Evolutionary conservation across 768 basidiomycete species (phyloP), one percentile per base, ranked within the genome.

Genomic region (Termitomyces heimii): DNA sequence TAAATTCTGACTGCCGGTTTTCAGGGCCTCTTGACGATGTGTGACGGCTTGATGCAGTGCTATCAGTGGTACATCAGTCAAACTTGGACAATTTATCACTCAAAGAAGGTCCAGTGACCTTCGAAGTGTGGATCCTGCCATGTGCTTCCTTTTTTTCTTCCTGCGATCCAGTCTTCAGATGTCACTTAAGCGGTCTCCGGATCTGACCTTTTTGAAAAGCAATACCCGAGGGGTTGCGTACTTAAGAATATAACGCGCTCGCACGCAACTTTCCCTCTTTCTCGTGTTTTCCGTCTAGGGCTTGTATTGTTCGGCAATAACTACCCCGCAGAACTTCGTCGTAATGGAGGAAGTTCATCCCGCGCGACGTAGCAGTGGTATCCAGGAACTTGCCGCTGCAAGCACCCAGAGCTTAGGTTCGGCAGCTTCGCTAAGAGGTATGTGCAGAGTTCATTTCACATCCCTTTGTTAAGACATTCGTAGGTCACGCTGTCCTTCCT

Each of bases 301-400:
- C 56, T 48, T 44, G 56, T 62, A 52, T 58, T 57, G 48, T 48
- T 48, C 54, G 14, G 37, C 50, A 46, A 42, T 55, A 44, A 42
- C 56, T 52, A 55, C 54, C 56, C 35, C 46, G 40, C 39, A 54
- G 60, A 43, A 58, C 20, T 39, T 57, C 65, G 63, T 62, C 62
- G 65, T 58, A 42, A 77, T 75, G 75, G 73, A 75, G 57, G 64
- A 73, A 59, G 57, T 61, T 53, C 63, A 55, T 46, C 67, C 69
- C 54, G 70, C 70, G 43, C 67, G 75, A 52, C 71, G 65, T 46
- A 74, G 69, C 55, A 76, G 74, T 58, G 71, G 71, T 37, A 61
- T 75, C 34, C 72, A 72, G 58, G 68, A 63, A 43, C 59, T 65
- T 52, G 40, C 67, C 48, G 65, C 66, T 53, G 65, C 61, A 53